These are phyloP conservation scores for Trichophyton mentagrophytes DNA, from an alignment of 2,329 filamentous ascomycete species.

Conservation along the genomic window DNA sequence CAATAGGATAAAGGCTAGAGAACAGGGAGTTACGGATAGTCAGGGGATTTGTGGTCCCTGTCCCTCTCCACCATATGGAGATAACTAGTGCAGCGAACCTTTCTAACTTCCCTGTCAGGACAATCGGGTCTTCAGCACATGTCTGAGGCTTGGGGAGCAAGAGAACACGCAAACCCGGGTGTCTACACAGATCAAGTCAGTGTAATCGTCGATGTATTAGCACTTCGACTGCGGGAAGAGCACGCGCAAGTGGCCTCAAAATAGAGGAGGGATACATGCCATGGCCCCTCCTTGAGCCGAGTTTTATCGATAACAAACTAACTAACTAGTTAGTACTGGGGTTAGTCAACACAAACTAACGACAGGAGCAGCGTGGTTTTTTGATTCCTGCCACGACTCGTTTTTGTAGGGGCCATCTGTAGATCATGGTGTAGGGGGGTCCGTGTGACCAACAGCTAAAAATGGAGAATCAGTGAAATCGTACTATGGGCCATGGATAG, in stretches of 20 bases:
- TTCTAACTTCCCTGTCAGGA: background rate
- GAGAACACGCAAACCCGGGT: background rate
- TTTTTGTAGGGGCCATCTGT: background rate
- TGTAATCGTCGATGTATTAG: background rate
- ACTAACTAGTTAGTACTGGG: background rate
- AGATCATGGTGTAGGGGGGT: conserved; percentile 2
- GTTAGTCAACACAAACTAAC: background rate
- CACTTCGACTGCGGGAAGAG: background rate
- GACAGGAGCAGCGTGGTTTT: background rate
- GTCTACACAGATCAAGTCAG: background rate
- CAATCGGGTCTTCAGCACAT: background rate
- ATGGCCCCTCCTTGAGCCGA: background rate
- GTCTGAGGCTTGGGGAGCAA: background rate
- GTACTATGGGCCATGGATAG: background rate
- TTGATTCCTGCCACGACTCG: background rate
- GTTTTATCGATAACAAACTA: background rate
- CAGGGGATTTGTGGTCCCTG: background rate
- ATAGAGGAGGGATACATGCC: background rate
- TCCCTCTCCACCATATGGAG: background rate
- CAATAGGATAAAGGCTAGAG: background rate
- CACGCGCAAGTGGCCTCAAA: background rate
- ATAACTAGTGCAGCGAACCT: background rate
- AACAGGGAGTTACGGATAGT: background rate
- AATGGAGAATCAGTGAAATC: background rate
- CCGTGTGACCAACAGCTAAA: conserved; percentile 1